Evolutionary conservation across 2,329 filamentous ascomycete genomes (phyloP), one percentile per base, ranked within the genome.

Genomic region (Emmonsiellopsis sp.): DNA sequence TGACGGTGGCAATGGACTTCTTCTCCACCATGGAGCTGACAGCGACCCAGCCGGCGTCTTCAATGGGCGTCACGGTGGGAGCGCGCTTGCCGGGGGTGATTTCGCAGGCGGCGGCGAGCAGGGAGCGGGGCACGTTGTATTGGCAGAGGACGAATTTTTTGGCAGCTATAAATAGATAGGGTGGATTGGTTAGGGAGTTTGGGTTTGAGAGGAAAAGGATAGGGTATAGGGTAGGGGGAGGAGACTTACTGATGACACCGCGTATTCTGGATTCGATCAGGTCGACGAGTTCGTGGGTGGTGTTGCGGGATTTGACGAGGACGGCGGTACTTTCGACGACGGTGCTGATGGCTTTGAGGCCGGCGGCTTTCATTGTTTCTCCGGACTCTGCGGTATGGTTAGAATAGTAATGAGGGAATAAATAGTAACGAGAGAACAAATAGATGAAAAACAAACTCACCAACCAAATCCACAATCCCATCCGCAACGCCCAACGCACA

Each of bases 351-450:
- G 92, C 86, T 73, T 90, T 91, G 50, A 98, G 80, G 26, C 93
- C 93, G 43, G 92, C 92, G 16, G 92, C 93, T 65, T 88, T 87
- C 93, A 98, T 98, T 0, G 93, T 98, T 73, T 97, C 92, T 54
- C 93, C 93, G 16, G 93, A 97, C 77, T 98, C 92, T 93, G 62
- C 56, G 16, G 49, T 54, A 32, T 5, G 15, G 46, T 62, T 35
- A 55, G 51, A 41, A 35, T 34, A 42, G 20, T 5, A 15, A 35
- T 46, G 34, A 13, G 13, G 13, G 3, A 9, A 38, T 10, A 38
- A 38, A 38, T 9, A n/a, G n/a, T 13, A 34, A 3, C 49, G 37
- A 16, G 32, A 11, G 13, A 13, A 16, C 26, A 38, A 43, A 20
- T 54, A 20, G 41, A 45, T 8, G 34, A 10, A 8, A 15, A 50